Base-by-base conservation (phyloP, 164 flowering plant species). In the Protea cynaroides region DNA sequence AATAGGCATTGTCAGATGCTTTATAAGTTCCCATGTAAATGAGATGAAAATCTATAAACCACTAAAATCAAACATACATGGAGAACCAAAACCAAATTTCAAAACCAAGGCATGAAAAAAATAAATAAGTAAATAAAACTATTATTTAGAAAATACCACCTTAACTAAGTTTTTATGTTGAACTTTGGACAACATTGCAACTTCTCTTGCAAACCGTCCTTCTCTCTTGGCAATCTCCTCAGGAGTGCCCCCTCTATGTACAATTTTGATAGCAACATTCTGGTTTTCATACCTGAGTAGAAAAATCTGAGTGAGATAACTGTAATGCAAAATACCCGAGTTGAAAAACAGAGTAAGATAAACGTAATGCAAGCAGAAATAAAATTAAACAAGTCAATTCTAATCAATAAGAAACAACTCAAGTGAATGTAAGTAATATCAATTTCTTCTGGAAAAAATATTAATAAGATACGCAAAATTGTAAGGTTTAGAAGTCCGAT, bases 131-230 rank as follows among this genome's bases (percentile, higher is more conserved):
- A 52, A 11, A 47, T 2, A 2, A 37, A 51, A 6, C 23, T 4
- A 59, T 6, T 10, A 13, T 25, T 13, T 1, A 34, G 29, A 25
- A 18, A 19, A 61, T 23, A 63, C 65, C 62, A 94, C 99, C 97
- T 94, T 89, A 63, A 89, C 99, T 68, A 94, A 77, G 71, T 91
- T 94, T 65, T 86, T 88, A 76, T 94, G 99, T 63, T 88, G 93
- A 64, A 94, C 99, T 86, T 80, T 83, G 15, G 99, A 85, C 50
- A 94, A 62, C 99, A 94, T 91, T 4, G 86, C 84, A 59, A 89
- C 88, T 76, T 94, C 97, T 69, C 99, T 85, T 0, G 80, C 90
- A 73, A 91, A 94, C 59, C 92, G 71, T 0, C 59, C 76, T 68
- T 88, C 96, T 65, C 78, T 81, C 78, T 81, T 83, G 38, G 87